phyloP scores from a whole-genome alignment of 495 filamentous ascomycete genomes.

The Pseudomonodictys pantanalensis region DNA sequence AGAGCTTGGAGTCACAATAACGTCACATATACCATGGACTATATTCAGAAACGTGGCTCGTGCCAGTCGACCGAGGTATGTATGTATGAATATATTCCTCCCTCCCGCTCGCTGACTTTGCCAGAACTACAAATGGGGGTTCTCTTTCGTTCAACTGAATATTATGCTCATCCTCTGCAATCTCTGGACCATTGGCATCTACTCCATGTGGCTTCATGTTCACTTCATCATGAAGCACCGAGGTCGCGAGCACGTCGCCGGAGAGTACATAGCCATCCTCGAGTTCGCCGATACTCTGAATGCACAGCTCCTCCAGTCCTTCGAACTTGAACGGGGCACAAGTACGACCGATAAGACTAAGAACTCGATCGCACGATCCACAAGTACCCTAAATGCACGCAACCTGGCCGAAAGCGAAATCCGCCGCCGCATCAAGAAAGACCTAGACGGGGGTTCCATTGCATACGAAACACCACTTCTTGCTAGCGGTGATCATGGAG shows the following conservation, averaged over 20 bases:
- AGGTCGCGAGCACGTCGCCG: neutral
- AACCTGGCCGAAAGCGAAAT: no score
- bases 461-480: no score
- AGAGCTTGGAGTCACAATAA: neutral
- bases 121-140: slow-evolving; percentile 3
- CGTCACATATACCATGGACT: neutral
- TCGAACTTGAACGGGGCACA: no score
- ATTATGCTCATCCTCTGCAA: neutral
- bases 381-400: no score
- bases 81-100: neutral
- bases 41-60: neutral
- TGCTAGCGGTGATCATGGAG: no score
- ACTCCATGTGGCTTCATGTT: neutral
- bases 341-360: no score
- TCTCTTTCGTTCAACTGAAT: neutral
- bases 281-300: neutral
- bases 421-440: no score
- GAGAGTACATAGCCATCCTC: neutral
- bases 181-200: neutral
- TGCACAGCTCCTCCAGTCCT: no score
- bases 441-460: no score
- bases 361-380: no score
- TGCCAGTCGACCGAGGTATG: neutral
- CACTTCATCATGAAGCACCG: neutral
- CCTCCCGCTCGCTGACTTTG: neutral